Percentiles rank a stretch among this genome's conserved stretches.
Conservation (phyloP, 176 grass and related monocot genomes). For the Poa annua region DNA sequence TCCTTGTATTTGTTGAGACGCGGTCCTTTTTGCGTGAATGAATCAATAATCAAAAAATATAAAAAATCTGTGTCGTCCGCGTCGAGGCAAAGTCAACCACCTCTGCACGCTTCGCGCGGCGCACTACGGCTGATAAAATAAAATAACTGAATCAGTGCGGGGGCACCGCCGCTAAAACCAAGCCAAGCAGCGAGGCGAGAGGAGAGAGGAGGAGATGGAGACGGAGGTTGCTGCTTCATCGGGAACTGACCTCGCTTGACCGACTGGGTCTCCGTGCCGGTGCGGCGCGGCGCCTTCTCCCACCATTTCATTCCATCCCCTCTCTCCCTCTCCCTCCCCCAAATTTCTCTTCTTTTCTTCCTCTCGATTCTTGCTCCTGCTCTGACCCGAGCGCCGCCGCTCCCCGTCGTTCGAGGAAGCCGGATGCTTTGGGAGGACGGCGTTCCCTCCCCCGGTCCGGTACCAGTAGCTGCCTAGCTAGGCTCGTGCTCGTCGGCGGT, state of each 20-base stretch:
- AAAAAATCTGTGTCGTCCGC: no score
- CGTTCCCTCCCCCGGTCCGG: no score
- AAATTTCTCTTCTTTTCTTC: neutral
- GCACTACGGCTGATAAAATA: no score
- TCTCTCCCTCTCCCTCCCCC: neutral
- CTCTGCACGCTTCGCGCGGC: no score
- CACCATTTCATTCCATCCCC: conserved; percentile 1
- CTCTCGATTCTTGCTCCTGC: neutral
- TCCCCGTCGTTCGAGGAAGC: neutral
- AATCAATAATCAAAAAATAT: no score
- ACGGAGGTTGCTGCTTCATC: neutral
- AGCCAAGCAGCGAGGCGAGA: neutral
- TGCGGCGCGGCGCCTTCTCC: conserved; percentile 30
- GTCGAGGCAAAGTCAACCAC: no score
- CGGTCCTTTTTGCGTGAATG: no score
- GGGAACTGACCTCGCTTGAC: conserved; percentile 11
- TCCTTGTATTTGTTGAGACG: no score
- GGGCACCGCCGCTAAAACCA: neutral
- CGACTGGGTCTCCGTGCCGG: conserved; percentile 35
- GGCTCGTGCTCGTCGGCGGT: no score
- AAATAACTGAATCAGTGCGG: neutral
- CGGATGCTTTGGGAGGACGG: no score
- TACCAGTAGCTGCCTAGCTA: no score
- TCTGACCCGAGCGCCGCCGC: neutral
- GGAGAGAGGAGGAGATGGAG: neutral